Conservation (phyloP, 2,329 filamentous ascomycete genomes). For the Passalora sequoiae region DNA sequence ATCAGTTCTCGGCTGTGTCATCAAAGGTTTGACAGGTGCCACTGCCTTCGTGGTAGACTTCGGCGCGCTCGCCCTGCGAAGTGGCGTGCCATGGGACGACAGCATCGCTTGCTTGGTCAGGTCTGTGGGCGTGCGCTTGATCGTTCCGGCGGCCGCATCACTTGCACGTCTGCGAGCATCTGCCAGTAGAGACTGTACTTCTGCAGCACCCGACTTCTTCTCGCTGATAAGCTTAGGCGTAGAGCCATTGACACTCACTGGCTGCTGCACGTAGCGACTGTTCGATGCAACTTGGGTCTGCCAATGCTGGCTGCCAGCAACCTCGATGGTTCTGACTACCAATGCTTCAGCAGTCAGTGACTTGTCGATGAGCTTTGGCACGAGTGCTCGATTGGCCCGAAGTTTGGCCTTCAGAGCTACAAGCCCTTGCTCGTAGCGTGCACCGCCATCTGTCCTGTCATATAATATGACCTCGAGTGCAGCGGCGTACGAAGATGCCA, state of each 20-base stretch:
- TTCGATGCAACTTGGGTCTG: too few relatives aligned
- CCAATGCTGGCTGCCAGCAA: too few relatives aligned
- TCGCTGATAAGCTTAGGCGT: not conserved
- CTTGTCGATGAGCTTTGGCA: not conserved
- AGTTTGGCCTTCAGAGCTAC: too few relatives aligned
- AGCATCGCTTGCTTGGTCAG: not conserved
- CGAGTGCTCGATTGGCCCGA: too few relatives aligned
- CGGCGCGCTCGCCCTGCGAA: not conserved
- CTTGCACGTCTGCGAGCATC: constrained; percentile 2
- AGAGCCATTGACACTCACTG: not conserved
- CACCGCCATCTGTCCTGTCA: not conserved
- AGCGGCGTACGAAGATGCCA: not conserved
- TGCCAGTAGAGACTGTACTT: not conserved
- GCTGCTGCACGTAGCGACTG: too few relatives aligned
- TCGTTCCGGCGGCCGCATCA: not conserved
- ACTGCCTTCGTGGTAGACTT: not conserved
- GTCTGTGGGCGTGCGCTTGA: not conserved
- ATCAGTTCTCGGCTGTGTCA: not conserved
- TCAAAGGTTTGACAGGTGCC: not conserved
- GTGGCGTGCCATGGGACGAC: constrained; percentile 1
- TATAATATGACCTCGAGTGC: not conserved
- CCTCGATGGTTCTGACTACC: too few relatives aligned
- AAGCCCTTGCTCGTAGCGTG: not conserved
- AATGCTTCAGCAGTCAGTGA: not conserved
- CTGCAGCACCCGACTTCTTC: not conserved